Percentiles rank a stretch among this genome's conserved stretches.
These are phyloP conservation scores for Clarireedia homoeocarpa DNA, from an alignment of 2,329 filamentous ascomycete species.

Conservation along the genomic window DNA sequence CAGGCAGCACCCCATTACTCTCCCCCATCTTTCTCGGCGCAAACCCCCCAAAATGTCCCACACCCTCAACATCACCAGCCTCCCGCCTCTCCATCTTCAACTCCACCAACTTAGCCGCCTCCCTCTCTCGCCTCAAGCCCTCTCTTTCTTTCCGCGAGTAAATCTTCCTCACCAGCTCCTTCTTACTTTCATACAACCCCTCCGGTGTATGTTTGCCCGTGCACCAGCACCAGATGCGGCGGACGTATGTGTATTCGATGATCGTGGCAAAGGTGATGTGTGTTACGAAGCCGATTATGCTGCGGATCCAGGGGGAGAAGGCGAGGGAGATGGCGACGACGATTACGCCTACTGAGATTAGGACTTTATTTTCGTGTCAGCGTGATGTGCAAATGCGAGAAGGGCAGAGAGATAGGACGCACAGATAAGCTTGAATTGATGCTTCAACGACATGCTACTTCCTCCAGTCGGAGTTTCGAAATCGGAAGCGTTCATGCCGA, in stretches of 20 bases:
- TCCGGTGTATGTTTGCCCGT: background rate
- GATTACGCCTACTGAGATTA: slow-evolving; percentile 10
- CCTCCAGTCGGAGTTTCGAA: background rate
- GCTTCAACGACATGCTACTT: slow-evolving; percentile 3
- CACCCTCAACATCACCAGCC: background rate
- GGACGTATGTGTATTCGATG: background rate
- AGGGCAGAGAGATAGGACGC: background rate
- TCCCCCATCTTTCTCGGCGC: background rate
- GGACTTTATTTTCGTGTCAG: slow-evolving; percentile 1
- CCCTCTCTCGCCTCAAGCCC: background rate
- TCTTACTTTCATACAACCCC: background rate
- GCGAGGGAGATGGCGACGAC: slow-evolving; percentile 9
- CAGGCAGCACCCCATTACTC: background rate
- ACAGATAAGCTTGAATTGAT: slow-evolving; percentile 11
- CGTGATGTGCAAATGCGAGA: no score
- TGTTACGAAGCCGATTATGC: slow-evolving; percentile 2
- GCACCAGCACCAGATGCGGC: background rate
- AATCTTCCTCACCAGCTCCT: background rate
- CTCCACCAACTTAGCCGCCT: background rate
- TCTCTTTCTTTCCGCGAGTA: background rate
- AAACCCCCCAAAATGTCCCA: background rate
- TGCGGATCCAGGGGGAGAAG: slow-evolving; percentile 10
- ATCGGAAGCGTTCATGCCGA: slow-evolving; percentile 29
- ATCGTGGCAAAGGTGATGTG: background rate
- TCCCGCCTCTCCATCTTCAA: background rate